Conservation (phyloP, 345 rosid genomes). For the Hypericum androsaemum region DNA sequence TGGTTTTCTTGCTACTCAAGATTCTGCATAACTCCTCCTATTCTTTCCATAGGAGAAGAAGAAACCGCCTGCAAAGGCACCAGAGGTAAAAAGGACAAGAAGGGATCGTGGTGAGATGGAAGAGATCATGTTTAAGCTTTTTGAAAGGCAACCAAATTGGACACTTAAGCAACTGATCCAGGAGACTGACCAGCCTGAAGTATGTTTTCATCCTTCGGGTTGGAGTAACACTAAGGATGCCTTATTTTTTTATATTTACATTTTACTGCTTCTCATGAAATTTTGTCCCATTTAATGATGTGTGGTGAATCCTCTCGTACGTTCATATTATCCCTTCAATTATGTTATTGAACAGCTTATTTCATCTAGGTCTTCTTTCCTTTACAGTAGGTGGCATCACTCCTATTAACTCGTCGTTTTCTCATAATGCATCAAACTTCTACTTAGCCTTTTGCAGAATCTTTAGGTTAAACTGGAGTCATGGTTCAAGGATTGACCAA, state of each 20-base stretch:
- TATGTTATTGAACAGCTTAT: too few species aligned
- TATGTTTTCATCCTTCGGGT: constrained; percentile 20
- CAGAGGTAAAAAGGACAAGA: constrained; percentile 70
- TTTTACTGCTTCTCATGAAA: background rate
- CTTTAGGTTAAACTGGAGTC: too few species aligned
- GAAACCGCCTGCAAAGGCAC: constrained; percentile 42
- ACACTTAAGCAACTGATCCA: constrained; percentile 62
- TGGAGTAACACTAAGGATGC: too few species aligned
- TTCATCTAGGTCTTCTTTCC: too few species aligned
- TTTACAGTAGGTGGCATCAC: too few species aligned
- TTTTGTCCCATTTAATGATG: background rate
- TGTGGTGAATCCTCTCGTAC: background rate
- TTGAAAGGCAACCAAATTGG: constrained; percentile 88
- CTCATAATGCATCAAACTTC: too few species aligned
- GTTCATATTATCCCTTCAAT: too few species aligned
- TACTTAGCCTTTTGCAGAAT: too few species aligned
- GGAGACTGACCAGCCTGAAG: constrained; percentile 92
- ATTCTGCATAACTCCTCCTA: constrained; percentile 10
- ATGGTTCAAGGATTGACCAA: too few species aligned
- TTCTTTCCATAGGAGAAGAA: constrained; percentile 58
- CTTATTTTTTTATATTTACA: background rate
- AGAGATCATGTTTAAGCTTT: constrained; percentile 79
- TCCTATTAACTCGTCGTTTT: too few species aligned
- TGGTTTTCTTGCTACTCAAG: constrained; percentile 1
- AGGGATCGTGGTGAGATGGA: constrained; percentile 89